A percentile compares a stretch with the other conserved stretches of the same genome.
Evolutionary conservation across 2,329 filamentous ascomycete genomes (phyloP).

Genomic region (Trichophyton verrucosum): DNA sequence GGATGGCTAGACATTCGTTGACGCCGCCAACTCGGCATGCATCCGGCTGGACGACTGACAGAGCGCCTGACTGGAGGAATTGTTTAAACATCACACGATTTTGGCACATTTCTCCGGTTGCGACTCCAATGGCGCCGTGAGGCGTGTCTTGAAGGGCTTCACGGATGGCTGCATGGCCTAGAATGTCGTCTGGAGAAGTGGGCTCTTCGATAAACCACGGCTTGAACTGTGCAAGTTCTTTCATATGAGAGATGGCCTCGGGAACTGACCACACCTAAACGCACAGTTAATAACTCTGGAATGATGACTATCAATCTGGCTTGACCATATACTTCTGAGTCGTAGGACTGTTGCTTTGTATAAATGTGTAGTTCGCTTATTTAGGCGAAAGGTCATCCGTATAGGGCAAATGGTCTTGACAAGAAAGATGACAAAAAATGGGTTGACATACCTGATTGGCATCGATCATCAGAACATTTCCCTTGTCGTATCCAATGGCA

Average conservation of each 20-base stretch:
- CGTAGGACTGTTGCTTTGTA: too few species aligned
- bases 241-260: slow-evolving; percentile 80
- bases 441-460: slow-evolving; percentile 58
- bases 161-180: slow-evolving; percentile 74
- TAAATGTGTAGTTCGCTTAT: background rate
- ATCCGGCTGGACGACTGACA: slow-evolving; percentile 82
- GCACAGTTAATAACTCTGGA: background rate
- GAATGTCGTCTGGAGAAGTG: slow-evolving; percentile 77
- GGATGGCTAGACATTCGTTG: slow-evolving; percentile 82
- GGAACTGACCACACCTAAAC: slow-evolving; percentile 66
- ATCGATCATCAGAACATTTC: slow-evolving; percentile 82
- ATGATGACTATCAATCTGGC: too few species aligned
- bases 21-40: slow-evolving; percentile 82
- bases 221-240: slow-evolving; percentile 65
- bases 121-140: slow-evolving; percentile 60
- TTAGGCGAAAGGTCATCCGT: background rate
- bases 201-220: slow-evolving; percentile 89
- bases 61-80: slow-evolving; percentile 63
- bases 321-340: too few species aligned
- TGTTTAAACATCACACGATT: slow-evolving; percentile 94
- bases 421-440: background rate
- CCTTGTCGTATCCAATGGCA: slow-evolving; percentile 69
- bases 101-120: slow-evolving; percentile 91
- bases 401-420: background rate
- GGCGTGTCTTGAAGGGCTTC: slow-evolving; percentile 53